Conservation (phyloP, 2,329 filamentous ascomycete species). For the Nigrospora oryzae region DNA sequence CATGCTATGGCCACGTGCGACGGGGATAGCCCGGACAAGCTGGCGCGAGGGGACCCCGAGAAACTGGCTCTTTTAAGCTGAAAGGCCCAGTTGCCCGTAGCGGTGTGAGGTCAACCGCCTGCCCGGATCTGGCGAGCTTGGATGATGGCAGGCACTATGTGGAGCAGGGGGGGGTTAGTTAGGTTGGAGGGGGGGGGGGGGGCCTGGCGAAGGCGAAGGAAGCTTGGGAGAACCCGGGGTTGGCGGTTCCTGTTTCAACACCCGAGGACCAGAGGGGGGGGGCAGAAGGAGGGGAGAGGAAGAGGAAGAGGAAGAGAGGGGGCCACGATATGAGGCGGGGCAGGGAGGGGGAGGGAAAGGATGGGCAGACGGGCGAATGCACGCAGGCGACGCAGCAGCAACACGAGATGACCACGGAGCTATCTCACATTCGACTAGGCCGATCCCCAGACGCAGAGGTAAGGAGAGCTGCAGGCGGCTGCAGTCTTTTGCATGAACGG, state of each 20-base stretch:
- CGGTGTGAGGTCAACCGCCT: slow-evolving; percentile 16
- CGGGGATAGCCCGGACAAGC: too few relatives aligned
- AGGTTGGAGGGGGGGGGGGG: too few relatives aligned
- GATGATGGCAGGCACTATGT: slow-evolving; percentile 14
- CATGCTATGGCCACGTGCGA: too few relatives aligned
- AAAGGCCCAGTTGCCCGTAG: slow-evolving; percentile 11
- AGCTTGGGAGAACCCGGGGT: too few relatives aligned
- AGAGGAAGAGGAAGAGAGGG: background rate
- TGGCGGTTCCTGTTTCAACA: too few relatives aligned
- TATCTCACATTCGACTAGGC: background rate
- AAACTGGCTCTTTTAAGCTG: too few relatives aligned
- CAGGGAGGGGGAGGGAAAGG: background rate
- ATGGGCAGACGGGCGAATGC: background rate
- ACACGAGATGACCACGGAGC: background rate
- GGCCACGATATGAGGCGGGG: background rate
- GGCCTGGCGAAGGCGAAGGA: too few relatives aligned
- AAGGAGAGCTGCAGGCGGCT: background rate
- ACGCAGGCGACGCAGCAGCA: background rate
- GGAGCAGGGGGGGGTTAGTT: slow-evolving; percentile 10
- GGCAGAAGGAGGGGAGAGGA: background rate
- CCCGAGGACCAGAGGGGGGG: too few relatives aligned
- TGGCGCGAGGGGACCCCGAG: too few relatives aligned
- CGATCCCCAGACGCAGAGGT: background rate
- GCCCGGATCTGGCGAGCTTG: slow-evolving; percentile 10
- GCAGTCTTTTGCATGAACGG: slow-evolving; percentile 1